Evolutionary conservation across 495 filamentous ascomycete genomes (phyloP).

Genomic region (Annulohypoxylon moriforme): DNA sequence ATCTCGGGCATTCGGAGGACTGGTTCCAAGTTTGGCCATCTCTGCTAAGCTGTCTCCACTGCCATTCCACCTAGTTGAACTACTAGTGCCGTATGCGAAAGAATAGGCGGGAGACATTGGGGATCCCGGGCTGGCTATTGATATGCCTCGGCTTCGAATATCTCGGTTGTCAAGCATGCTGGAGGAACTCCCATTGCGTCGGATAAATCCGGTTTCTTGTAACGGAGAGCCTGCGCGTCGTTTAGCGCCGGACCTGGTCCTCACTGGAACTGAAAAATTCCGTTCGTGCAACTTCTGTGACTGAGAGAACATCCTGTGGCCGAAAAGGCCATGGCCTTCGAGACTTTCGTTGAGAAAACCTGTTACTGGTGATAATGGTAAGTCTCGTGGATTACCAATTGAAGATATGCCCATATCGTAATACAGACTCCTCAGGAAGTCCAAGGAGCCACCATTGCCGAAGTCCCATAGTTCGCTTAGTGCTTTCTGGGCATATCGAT

Average conservation of each 20-base stretch:
- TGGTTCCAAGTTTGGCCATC: slow-evolving; percentile 29
- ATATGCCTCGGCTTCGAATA: slow-evolving; percentile 29
- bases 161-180: slow-evolving; percentile 38
- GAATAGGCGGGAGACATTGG: slow-evolving; percentile 38
- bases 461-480: slow-evolving; percentile 19
- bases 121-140: slow-evolving; percentile 31
- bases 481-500: slow-evolving; percentile 38
- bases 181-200: slow-evolving; percentile 42
- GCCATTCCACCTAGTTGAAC: slow-evolving; percentile 35
- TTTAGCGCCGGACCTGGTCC: slow-evolving; percentile 34
- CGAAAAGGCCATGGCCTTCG: neutral
- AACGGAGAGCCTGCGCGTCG: slow-evolving; percentile 40
- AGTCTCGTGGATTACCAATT: neutral
- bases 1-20: slow-evolving; percentile 25
- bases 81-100: slow-evolving; percentile 37
- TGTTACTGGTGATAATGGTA: neutral
- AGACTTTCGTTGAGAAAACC: neutral
- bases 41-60: slow-evolving; percentile 40
- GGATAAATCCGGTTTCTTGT: slow-evolving; percentile 26
- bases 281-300: neutral
- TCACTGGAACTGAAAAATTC: slow-evolving; percentile 27
- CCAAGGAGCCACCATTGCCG: slow-evolving; percentile 17
- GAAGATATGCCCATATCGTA: slow-evolving; percentile 14
- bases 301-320: slow-evolving; percentile 1
- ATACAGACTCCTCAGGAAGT: slow-evolving; percentile 28